Evolutionary conservation across 768 basidiomycete genomes (phyloP), one percentile per base, ranked within the genome.

Genomic region (Postia placenta): DNA sequence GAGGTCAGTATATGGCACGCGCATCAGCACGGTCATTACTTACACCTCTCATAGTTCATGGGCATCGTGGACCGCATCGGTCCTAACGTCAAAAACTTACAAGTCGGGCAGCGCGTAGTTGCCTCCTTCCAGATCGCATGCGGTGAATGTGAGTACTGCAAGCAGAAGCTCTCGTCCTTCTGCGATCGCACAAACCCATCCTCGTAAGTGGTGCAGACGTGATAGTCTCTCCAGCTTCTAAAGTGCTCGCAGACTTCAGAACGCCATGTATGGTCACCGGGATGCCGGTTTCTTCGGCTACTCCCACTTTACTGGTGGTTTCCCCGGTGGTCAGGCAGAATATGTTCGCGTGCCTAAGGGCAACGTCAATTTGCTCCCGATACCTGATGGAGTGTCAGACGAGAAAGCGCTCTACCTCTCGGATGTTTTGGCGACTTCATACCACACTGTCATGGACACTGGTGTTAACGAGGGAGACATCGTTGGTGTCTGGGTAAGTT

Each of bases 61-160:
- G 86, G 86, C 2, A 64, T 76, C 28, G 77, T 88, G 26, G 82
- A 85, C 52, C 73, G 75, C 45, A 68, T 87, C 28, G 86, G 87
- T 0, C 74, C 79, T 0, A 76, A 71, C 47, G 81, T 88, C n/a
- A 77, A 64, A 33, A 78, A 80, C 41, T 64, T 87, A 49, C 66
- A 74, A 25, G 55, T 69, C 11, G 87, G 87, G 17, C 79, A 89
- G 57, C 76, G 85, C 20, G 86, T 88, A 47, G 87, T 89, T n/a
- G 75, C 79, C 0, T 81, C 80, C 2, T 89, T 89, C 78, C 85
- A 87, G 60, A 80, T 85, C 45, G 83, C 84, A 0, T 88, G 86
- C 56, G 85, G 87, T 2, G 72, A 76, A 42, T 87, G 86, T 65
- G 64, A 72, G 39, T 88, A 78, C 65, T 90, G 87, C 75, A 67